Percentiles rank a stretch among this genome's conserved stretches.
Conservation (phyloP, 164 flowering plant species). For the Aristolochia contorta region DNA sequence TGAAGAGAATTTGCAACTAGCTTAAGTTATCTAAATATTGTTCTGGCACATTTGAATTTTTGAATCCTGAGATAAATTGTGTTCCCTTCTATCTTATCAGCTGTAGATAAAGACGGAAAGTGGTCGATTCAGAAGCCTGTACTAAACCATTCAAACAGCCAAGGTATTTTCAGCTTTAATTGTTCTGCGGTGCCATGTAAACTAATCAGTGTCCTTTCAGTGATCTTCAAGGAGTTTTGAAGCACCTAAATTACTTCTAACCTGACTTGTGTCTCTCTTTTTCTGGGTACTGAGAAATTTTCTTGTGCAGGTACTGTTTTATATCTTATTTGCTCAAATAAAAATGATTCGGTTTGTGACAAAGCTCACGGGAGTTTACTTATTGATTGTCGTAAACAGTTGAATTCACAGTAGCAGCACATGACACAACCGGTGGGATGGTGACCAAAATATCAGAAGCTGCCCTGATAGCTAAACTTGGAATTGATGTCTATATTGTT, state of each 20-base stretch:
- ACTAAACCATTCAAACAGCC: conserved; percentile 28
- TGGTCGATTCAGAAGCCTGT: conserved; percentile 74
- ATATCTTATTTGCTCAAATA: too few species aligned
- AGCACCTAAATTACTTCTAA: too few species aligned
- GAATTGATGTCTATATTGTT: conserved; percentile 85
- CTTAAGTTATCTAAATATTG: too few species aligned
- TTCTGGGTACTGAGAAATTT: too few species aligned
- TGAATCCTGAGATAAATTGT: conserved; percentile 1
- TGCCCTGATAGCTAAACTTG: conserved; percentile 83
- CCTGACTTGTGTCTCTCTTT: too few species aligned
- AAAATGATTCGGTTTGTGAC: too few species aligned
- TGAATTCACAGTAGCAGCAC: conserved; percentile 67
- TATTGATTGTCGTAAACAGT: conserved; percentile 31
- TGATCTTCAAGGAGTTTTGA: too few species aligned
- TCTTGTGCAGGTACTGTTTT: too few species aligned
- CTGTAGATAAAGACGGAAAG: conserved; percentile 73
- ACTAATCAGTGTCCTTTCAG: too few species aligned
- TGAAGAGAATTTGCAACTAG: too few species aligned
- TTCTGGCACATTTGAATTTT: background rate
- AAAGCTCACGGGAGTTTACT: background rate
- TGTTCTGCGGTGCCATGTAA: background rate
- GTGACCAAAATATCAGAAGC: conserved; percentile 88
- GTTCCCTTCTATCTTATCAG: conserved; percentile 30
- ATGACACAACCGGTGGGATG: conserved; percentile 99
- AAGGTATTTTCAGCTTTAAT: conserved; percentile 29